These are phyloP conservation scores for Tricholoma bakamatsutake DNA, from an alignment of 768 basidiomycete species.

Conservation along the genomic window DNA sequence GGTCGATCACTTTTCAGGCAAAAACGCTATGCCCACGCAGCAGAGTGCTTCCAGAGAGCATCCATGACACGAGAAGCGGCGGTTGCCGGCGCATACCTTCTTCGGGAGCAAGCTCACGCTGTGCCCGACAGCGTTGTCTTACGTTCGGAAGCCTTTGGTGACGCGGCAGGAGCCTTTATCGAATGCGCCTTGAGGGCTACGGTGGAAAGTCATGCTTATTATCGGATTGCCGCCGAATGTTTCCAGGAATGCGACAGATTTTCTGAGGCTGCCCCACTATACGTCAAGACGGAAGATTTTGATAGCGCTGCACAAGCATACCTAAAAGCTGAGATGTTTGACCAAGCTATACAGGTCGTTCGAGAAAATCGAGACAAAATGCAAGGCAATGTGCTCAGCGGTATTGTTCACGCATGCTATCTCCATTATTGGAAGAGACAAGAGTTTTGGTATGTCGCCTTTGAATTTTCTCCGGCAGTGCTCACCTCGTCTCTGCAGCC, in stretches of 20 bases:
- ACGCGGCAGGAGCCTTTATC: conserved; percentile 46
- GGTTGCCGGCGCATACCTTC: conserved; percentile 47
- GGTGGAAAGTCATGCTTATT: conserved; percentile 29
- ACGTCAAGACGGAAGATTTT: conserved; percentile 36
- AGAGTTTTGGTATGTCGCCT: no score
- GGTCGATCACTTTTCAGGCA: conserved; percentile 32
- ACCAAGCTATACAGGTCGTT: conserved; percentile 46
- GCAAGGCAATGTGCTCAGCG: conserved; percentile 22
- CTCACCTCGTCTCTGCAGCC: conserved; percentile 26
- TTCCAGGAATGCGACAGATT: conserved; percentile 35
- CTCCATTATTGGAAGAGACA: conserved; percentile 36
- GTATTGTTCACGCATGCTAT: conserved; percentile 38
- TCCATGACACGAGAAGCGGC: conserved; percentile 32
- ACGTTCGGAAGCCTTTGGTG: conserved; percentile 29
- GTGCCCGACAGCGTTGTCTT: conserved; percentile 14
- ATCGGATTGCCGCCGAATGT: conserved; percentile 40
- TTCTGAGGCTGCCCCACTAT: conserved; percentile 39
- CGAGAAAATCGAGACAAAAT: conserved; percentile 27
- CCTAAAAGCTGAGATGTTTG: conserved; percentile 44
- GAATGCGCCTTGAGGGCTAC: conserved; percentile 28
- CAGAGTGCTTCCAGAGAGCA: conserved; percentile 49
- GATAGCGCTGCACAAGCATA: conserved; percentile 40
- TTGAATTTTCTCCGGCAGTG: neutral
- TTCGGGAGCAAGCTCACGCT: conserved; percentile 45
- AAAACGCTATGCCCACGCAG: conserved; percentile 45